A percentile compares a stretch with the other conserved stretches of the same genome.
Evolutionary conservation across 306 rosid genomes (phyloP).

Genomic region (Hippophae tibetana): DNA sequence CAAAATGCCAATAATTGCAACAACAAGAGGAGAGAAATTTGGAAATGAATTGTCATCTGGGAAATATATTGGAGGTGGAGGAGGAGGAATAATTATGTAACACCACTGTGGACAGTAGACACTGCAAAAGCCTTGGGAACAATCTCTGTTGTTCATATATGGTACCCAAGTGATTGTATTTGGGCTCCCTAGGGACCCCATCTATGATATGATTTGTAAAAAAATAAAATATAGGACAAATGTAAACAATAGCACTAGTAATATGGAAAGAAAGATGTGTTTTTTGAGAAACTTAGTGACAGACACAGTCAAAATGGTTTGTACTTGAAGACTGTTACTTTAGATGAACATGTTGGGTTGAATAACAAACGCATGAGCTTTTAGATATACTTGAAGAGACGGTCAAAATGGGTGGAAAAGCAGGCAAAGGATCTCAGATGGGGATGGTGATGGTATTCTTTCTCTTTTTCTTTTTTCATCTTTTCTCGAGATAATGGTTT

Average conservation of each 20-base stretch:
- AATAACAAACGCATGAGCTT: conserved; percentile 10
- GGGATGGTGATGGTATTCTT: conserved; percentile 18
- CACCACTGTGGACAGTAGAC: conserved; percentile 87
- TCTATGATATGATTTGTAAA: conserved; percentile 3
- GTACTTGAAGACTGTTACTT: no score
- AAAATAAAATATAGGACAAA: not conserved
- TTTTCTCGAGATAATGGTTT: conserved; percentile 41
- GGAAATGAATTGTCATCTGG: conserved; percentile 41
- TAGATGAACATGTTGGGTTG: not conserved
- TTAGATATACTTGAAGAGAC: conserved; percentile 16
- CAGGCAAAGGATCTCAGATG: conserved; percentile 22
- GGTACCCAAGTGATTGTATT: conserved; percentile 51
- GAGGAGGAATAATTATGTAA: conserved; percentile 56
- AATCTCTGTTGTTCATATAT: conserved; percentile 62
- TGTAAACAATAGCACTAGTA: not conserved
- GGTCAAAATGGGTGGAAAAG: conserved; percentile 22
- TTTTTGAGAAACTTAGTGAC: not conserved
- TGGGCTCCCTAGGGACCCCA: conserved; percentile 64
- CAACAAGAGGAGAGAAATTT: conserved; percentile 77
- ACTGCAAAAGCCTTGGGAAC: conserved; percentile 82
- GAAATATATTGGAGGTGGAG: conserved; percentile 70
- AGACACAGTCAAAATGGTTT: no score
- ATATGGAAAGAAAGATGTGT: not conserved
- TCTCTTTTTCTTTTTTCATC: conserved; percentile 26
- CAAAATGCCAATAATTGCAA: conserved; percentile 73